A percentile compares a stretch with the other conserved stretches of the same genome.
These are phyloP conservation scores for Diutina neorugosa DNA, from an alignment of 1,139 yeast genomes.

Conservation along the genomic window DNA sequence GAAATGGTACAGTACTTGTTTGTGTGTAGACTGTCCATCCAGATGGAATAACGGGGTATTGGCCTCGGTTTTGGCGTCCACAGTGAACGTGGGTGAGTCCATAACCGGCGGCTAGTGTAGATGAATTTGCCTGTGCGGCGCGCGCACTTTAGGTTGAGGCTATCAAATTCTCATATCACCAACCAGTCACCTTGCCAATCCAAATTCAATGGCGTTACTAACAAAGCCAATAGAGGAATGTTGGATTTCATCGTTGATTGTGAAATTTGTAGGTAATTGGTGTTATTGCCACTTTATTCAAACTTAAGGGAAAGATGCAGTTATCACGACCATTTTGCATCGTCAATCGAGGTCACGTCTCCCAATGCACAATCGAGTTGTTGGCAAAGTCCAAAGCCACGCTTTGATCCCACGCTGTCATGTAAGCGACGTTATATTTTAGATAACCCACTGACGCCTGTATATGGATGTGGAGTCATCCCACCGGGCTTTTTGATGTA, in stretches of 20 bases:
- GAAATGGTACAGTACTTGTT: slow-evolving; percentile 68
- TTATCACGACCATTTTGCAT: too few species aligned
- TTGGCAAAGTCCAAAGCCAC: too few species aligned
- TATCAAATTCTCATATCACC: not conserved
- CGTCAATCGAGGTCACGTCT: too few species aligned
- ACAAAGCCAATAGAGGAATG: too few species aligned
- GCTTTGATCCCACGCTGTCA: too few species aligned
- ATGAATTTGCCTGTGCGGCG: not conserved
- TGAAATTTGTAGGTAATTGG: too few species aligned
- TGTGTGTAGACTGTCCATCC: slow-evolving; percentile 14
- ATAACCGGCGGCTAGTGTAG: not conserved
- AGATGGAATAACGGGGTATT: slow-evolving; percentile 50
- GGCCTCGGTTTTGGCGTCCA: slow-evolving; percentile 45
- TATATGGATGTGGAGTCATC: not conserved
- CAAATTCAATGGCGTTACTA: too few species aligned
- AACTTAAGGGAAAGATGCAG: too few species aligned
- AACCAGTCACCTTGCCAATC: not conserved
- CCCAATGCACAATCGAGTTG: too few species aligned
- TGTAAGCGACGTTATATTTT: too few species aligned
- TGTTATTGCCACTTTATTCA: too few species aligned
- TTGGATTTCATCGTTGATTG: too few species aligned
- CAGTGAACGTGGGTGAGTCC: slow-evolving; percentile 20
- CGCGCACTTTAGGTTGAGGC: not conserved
- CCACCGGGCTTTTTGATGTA: not conserved
- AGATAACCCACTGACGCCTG: not conserved